Base-by-base conservation (phyloP, 2,329 filamentous ascomycete species). In the Sarocladiaceae sp. region DNA sequence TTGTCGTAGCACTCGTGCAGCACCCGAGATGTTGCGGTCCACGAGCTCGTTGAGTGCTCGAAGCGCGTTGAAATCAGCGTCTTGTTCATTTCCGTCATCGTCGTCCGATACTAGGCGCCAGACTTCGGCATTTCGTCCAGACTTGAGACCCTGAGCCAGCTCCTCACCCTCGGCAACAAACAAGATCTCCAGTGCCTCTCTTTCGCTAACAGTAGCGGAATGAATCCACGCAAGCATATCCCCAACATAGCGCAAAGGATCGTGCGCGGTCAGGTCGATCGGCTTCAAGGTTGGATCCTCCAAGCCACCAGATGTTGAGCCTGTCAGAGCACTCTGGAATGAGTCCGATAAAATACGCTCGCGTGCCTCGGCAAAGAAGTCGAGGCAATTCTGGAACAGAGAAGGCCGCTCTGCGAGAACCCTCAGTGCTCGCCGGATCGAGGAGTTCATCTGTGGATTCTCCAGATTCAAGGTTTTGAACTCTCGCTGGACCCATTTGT, bases 221-320 rank as follows among this genome's bases (percentile, higher is more conserved):
- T 98, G 93, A 5, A 85, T 82, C 93, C 93, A 98, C 4, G 93
- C 93, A 12, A 98, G 75, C 90, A 98, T 98, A 59, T 98, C 93
- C 44, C 93, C 89, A 3, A 94, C 82, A 61, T 97, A 97, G 16
- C 93, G 81, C 20, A 97, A 67, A 1, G 88, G 83, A 57, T 98
- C 93, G 59, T 97, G 91, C 1, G 93, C 91, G 10, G 83, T 85
- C 54, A 97, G 79, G 59, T 98, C 91, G 51, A 98, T 98, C 0
- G 93, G 91, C 58, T 97, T 96, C 27, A 84, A 71, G 2, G 76
- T 75, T 19, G 69, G 67, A 49, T 85, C 78, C 34, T 75, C 72
- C 20, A 72, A 70, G 0, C 79, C 76, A 10, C 72, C 74, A 5
- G 77, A 67, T 11, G 74, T 69, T 2, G 70, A 75, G 29, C 91